phyloP scores from a whole-genome alignment of 306 rosid species.

The Corylus americana region DNA sequence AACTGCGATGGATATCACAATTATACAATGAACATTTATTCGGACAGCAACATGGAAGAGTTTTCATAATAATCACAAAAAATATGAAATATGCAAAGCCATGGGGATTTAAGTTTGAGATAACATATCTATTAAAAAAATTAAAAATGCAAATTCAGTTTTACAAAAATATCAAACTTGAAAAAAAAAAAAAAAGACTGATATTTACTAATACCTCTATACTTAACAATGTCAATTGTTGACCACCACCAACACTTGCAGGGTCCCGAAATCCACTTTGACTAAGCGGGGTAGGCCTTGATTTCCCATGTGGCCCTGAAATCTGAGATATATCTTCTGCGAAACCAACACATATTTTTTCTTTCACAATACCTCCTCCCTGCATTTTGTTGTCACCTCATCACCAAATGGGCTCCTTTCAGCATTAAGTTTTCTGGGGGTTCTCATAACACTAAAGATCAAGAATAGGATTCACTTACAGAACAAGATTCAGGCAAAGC shows the following conservation, averaged over 20 bases:
- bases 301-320: slow-evolving; percentile 72
- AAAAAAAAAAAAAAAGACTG: not conserved
- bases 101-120: not conserved
- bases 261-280: slow-evolving; percentile 91
- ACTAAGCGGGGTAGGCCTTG: slow-evolving; percentile 75
- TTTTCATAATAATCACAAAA: not conserved
- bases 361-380: slow-evolving; percentile 37
- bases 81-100: not conserved
- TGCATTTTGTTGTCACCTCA: slow-evolving; percentile 14
- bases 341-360: slow-evolving; percentile 37
- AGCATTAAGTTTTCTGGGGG: slow-evolving; percentile 29
- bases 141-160: not conserved
- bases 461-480: slow-evolving; percentile 31
- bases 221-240: slow-evolving; percentile 80
- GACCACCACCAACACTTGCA: slow-evolving; percentile 79
- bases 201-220: slow-evolving; percentile 60
- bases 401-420: slow-evolving; percentile 34
- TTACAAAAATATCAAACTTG: not conserved
- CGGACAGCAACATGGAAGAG: not conserved
- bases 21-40: not conserved
- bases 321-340: slow-evolving; percentile 72
- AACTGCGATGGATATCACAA: not conserved
- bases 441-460: slow-evolving; percentile 28
- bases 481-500: slow-evolving; percentile 26
- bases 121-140: not conserved